Base-by-base conservation (phyloP, 2,329 filamentous ascomycete genomes). In the Calonectria leucothoes region DNA sequence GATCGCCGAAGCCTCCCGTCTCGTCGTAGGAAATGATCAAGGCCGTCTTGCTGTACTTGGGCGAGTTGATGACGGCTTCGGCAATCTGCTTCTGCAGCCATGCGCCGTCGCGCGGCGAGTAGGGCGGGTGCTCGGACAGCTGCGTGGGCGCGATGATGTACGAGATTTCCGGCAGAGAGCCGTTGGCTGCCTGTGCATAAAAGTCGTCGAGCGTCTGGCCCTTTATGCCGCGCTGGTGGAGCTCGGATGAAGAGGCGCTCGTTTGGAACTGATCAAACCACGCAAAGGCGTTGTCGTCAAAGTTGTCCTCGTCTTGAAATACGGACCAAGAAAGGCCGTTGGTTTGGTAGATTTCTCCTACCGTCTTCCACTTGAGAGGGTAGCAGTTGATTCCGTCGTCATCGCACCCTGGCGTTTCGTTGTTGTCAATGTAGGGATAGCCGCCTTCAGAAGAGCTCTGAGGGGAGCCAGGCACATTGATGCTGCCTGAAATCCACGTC, bases 21-120 rank as follows among this genome's bases (percentile, higher is more conserved):
- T 91, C 88, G 84, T 80, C 75, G 33, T 79, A 83, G 33, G 83
- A 87, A 77, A 87, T 74, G 86, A 89, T 81, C 84, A 91, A 76
- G 0, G 83, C 85, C 2, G 88, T 90, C 25, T 83, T 85, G 52
- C 84, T 83, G 77, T 90, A 91, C 52, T 85, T 85, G 6, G 87
- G 87, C 25, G 88, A 88, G 65, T 83, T 83, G 15, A 85, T 87
- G 6, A 91, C 87, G 4, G 88, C 87, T 69, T 89, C 83, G 20
- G 89, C 86, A 7, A 91, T 83, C 76, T 88, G 83, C 77, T 88
- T 86, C 78, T 90, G 87, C 42, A 91, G 82, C 88, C 89, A 91
- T 5, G 84, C 88, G 17, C 89, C 89, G 71, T 91, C 89, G 71
- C 85, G 86, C 2, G 89, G 89, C 51, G 85, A 84, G 76, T 87